A percentile compares a stretch with the other conserved stretches of the same genome.
phyloP scores from a whole-genome alignment of 2,329 filamentous ascomycete species.

The Penicillium sp. region DNA sequence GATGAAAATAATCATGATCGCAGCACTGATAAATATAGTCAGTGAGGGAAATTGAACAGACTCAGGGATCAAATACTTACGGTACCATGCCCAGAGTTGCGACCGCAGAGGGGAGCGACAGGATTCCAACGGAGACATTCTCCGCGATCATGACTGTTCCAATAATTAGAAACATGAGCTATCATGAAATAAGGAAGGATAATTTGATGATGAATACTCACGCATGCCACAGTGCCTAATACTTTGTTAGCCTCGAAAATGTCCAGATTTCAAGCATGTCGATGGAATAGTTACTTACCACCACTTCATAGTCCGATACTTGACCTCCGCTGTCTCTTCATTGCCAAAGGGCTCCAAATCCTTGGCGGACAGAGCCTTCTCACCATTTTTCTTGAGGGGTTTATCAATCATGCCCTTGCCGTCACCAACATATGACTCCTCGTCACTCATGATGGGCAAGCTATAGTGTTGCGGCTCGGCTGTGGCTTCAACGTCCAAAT shows the following conservation, averaged over 20 bases:
- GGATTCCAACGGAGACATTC: constrained; percentile 63
- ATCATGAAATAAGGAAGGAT: constrained; percentile 15
- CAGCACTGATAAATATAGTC: constrained; percentile 43
- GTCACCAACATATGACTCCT: constrained; percentile 24
- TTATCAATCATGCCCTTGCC: constrained; percentile 20
- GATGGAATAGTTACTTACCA: constrained; percentile 30
- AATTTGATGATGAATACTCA: constrained; percentile 12
- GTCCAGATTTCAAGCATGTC: background rate
- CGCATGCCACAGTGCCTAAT: constrained; percentile 27
- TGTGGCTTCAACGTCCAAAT: constrained; percentile 12
- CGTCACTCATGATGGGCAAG: constrained; percentile 26
- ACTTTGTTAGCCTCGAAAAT: constrained; percentile 15
- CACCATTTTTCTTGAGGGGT: constrained; percentile 21
- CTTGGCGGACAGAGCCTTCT: constrained; percentile 27
- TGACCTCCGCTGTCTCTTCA: constrained; percentile 49
- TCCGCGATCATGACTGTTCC: constrained; percentile 63
- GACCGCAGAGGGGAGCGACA: constrained; percentile 62
- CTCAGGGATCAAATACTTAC: constrained; percentile 36
- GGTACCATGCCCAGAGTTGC: constrained; percentile 62
- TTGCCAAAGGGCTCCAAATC: constrained; percentile 47
- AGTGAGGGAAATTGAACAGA: background rate
- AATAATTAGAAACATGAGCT: background rate
- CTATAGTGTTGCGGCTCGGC: constrained; percentile 4
- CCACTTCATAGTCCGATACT: constrained; percentile 59
- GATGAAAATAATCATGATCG: constrained; percentile 60